Conservation (phyloP, 345 rosid species). For the Clausena lansium region DNA sequence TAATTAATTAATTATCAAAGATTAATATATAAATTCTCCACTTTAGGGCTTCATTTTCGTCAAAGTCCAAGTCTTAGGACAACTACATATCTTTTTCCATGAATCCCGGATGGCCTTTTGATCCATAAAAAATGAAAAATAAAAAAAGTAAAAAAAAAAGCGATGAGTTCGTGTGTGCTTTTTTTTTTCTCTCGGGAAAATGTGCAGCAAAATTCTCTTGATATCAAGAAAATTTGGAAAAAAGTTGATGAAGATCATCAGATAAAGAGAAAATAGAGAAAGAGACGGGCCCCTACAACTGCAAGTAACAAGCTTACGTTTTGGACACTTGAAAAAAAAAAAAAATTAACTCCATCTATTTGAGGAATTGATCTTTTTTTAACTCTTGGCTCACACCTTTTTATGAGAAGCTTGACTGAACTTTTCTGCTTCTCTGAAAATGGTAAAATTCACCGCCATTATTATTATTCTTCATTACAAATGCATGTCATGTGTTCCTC, state of each 20-base stretch:
- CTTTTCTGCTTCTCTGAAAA: slow-evolving; percentile 20
- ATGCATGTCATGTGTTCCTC: too few species aligned
- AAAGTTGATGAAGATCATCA: background rate
- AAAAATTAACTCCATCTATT: background rate
- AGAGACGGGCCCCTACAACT: slow-evolving; percentile 19
- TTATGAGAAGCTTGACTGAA: slow-evolving; percentile 19
- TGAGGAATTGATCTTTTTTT: background rate
- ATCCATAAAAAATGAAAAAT: slow-evolving; percentile 12
- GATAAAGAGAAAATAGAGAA: background rate
- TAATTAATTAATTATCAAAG: background rate
- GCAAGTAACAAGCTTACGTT: background rate
- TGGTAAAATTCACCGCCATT: slow-evolving; percentile 18
- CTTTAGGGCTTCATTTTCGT: slow-evolving; percentile 20
- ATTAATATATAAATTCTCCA: background rate
- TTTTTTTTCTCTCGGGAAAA: slow-evolving; percentile 24
- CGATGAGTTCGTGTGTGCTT: background rate
- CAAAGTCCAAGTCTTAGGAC: slow-evolving; percentile 58
- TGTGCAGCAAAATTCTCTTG: slow-evolving; percentile 35
- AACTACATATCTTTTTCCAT: slow-evolving; percentile 39
- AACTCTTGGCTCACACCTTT: slow-evolving; percentile 30
- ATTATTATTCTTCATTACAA: background rate
- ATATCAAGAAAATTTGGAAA: background rate
- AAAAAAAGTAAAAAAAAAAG: too few species aligned
- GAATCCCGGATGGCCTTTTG: slow-evolving; percentile 54
- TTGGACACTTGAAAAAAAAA: background rate